Conservation (phyloP, 2,329 filamentous ascomycete genomes). For the Hypomyces rosellus region DNA sequence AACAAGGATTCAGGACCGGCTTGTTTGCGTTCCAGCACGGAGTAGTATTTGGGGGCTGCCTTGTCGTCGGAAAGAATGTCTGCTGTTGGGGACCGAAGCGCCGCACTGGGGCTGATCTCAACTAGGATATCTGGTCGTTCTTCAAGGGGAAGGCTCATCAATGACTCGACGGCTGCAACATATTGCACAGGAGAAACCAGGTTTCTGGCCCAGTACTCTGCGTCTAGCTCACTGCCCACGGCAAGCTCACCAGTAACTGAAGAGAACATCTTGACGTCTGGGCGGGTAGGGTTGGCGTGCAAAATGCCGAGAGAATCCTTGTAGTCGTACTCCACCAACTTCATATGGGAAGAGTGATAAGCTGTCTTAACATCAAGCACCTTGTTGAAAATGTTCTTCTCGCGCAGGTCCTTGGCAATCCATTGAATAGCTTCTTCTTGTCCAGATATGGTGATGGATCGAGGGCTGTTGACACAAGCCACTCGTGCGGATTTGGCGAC, state of each 20-base stretch:
- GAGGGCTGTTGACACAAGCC: constrained; percentile 40
- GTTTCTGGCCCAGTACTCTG: constrained; percentile 42
- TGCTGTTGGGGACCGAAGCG: constrained; percentile 30
- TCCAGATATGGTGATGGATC: constrained; percentile 39
- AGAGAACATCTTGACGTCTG: constrained; percentile 32
- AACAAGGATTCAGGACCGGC: constrained; percentile 23
- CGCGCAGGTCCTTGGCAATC: constrained; percentile 26
- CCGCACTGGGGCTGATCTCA: constrained; percentile 35
- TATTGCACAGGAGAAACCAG: constrained; percentile 40
- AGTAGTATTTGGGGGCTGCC: constrained; percentile 17
- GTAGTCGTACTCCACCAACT: constrained; percentile 31
- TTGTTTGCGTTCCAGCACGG: constrained; percentile 22
- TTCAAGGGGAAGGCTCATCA: constrained; percentile 24
- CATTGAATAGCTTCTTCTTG: constrained; percentile 23
- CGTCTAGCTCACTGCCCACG: constrained; percentile 21
- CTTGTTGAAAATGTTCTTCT: constrained; percentile 27
- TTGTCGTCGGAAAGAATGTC: constrained; percentile 26
- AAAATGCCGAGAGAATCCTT: constrained; percentile 20
- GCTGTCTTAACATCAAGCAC: constrained; percentile 33
- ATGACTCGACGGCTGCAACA: constrained; percentile 30
- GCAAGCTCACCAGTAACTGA: constrained; percentile 29
- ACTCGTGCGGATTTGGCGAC: constrained; percentile 24
- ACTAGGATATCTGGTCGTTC: constrained; percentile 30
- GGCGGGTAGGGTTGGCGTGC: constrained; percentile 10
- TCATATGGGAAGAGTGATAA: constrained; percentile 42